Evolutionary conservation across 2,329 filamentous ascomycete species (phyloP).

Genomic region (Talaromyces sp.): DNA sequence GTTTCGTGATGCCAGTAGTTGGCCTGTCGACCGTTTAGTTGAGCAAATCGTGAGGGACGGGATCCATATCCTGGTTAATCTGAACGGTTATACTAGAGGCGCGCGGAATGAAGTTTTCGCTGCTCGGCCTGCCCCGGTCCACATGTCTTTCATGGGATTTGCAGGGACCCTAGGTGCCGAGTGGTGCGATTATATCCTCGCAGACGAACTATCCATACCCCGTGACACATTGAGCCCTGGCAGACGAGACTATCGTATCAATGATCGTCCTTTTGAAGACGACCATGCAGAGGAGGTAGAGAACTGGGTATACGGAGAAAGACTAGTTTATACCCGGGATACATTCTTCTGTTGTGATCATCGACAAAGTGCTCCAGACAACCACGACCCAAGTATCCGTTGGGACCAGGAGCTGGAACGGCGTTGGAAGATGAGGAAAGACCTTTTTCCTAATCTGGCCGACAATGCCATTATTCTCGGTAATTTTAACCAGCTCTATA

Average conservation of each 20-base stretch:
- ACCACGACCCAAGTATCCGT: constrained; percentile 59
- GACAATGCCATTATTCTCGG: constrained; percentile 88
- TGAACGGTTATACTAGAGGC: constrained; percentile 96
- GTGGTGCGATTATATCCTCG: constrained; percentile 97
- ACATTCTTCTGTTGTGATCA: constrained; percentile 99
- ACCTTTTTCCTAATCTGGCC: constrained; percentile 76
- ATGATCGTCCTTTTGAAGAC: constrained; percentile 60
- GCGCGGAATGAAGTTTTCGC: constrained; percentile 98
- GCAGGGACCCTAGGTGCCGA: constrained; percentile 92
- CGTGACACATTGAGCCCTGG: constrained; percentile 73
- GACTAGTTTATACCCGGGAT: constrained; percentile 88
- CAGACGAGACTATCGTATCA: constrained; percentile 68
- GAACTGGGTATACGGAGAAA: constrained; percentile 93
- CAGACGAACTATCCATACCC: constrained; percentile 83
- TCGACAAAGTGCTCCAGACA: constrained; percentile 77
- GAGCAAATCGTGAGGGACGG: constrained; percentile 80
- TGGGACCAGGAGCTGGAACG: constrained; percentile 81
- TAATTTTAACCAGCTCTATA: constrained; percentile 98
- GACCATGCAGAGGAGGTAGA: constrained; percentile 66
- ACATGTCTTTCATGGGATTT: constrained; percentile 99
- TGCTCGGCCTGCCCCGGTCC: constrained; percentile 86
- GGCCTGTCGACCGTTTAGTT: constrained; percentile 79
- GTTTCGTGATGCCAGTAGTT: constrained; percentile 82
- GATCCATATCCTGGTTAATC: constrained; percentile 91
- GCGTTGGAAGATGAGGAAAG: constrained; percentile 88